These are phyloP conservation scores for Simmondsia chinensis DNA, from an alignment of 148 eudicot species.

Conservation along the genomic window DNA sequence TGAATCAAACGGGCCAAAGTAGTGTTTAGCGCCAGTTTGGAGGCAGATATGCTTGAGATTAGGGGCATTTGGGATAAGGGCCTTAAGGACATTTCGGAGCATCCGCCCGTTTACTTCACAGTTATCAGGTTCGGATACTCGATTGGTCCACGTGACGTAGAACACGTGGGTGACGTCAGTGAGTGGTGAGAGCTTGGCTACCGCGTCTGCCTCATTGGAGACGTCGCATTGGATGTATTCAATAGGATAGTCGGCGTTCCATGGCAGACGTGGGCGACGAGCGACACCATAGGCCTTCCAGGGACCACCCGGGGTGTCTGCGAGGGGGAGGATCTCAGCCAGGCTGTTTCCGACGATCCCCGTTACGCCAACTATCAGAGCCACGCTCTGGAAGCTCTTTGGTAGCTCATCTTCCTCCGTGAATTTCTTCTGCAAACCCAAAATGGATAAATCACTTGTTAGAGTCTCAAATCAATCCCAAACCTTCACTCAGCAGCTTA, in stretches of 20 bases:
- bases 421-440: conserved; percentile 22
- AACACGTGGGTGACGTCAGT: conserved; percentile 33
- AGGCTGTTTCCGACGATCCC: conserved; percentile 42
- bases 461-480: too few relatives aligned
- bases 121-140: conserved; percentile 15
- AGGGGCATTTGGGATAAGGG: conserved; percentile 16
- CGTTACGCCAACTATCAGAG: conserved; percentile 28
- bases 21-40: conserved; percentile 28
- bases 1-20: conserved; percentile 18
- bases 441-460: not conserved
- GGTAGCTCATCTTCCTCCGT: conserved; percentile 28
- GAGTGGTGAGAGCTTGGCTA: conserved; percentile 22
- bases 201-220: conserved; percentile 14
- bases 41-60: conserved; percentile 29
- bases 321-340: conserved; percentile 36
- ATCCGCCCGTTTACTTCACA: conserved; percentile 23
- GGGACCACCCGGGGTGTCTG: conserved; percentile 41
- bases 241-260: conserved; percentile 31
- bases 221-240: conserved; percentile 40
- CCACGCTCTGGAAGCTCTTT: conserved; percentile 23
- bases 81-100: conserved; percentile 25
- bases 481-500: too few relatives aligned
- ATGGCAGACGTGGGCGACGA: conserved; percentile 25
- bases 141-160: conserved; percentile 29
- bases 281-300: conserved; percentile 41